Base-by-base conservation (phyloP, 768 basidiomycete species). In the Botryobasidium botryosum region DNA sequence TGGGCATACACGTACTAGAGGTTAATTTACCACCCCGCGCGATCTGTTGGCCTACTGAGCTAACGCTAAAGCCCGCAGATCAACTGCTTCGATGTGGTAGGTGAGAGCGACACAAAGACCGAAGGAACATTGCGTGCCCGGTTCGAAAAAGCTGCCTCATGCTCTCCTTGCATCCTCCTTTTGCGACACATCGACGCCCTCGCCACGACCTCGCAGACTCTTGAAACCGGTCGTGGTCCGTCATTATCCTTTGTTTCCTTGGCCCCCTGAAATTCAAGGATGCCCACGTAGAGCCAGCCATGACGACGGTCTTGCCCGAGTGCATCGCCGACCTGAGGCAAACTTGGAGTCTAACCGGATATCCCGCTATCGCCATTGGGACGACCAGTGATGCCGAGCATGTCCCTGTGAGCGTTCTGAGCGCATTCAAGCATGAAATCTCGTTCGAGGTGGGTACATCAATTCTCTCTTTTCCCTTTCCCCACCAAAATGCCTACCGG, bases 351-450 rank as follows among this genome's bases (percentile, higher is more conserved):
- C 56, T 67, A 25, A 68, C 70, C 2, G 77, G 76, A 1, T 77
- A 72, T 50, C 87, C 90, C 3, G 74, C 82, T 2, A 58, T 94
- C 21, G 65, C 88, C 2, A 56, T 87, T 42, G 91, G 72, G 6
- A 87, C 81, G 2, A 77, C 77, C 1, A 68, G 68, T 27, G 79
- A 82, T 36, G 62, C 69, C 3, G 72, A 72, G n/a, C 67, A 68
- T 17, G 63, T 90, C 13, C 75, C 84, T 2, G 56, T 71, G 1
- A 66, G 67, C 2, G 60, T 92, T 2, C 56, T 80, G 20, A 68
- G 71, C 6, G 73, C 68, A 47, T 92, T 96, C 64, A 96, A 94
- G 57, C 84, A 91, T 55, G 80, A 87, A 51, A 64, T 94, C 18
- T 56, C 59, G 1, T 72, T 91, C 35, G 73, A 84, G 64, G 88